These are phyloP conservation scores for Malus sylvestris DNA, from an alignment of 306 rosid genomes.

Conservation along the genomic window DNA sequence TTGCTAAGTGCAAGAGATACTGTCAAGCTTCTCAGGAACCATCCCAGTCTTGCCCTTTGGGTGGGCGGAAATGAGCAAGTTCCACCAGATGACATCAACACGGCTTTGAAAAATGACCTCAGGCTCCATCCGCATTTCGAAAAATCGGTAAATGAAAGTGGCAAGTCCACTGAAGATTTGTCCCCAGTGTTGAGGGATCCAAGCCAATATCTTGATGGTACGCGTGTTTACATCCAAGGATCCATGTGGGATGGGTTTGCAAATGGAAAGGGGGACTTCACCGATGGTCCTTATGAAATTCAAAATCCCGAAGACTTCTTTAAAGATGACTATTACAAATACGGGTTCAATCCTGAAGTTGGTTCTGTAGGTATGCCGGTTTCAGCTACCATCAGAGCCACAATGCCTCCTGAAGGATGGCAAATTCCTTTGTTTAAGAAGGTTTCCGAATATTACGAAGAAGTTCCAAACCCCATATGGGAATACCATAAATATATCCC, in stretches of 20 bases:
- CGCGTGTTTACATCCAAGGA: slow-evolving; percentile 75
- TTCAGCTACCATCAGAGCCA: slow-evolving; percentile 88
- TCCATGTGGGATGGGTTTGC: slow-evolving; percentile 98
- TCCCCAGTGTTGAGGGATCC: slow-evolving; percentile 37
- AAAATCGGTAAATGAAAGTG: slow-evolving; percentile 20
- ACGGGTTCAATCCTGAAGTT: slow-evolving; percentile 95
- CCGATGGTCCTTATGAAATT: slow-evolving; percentile 93
- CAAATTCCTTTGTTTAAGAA: slow-evolving; percentile 70
- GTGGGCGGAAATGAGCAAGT: slow-evolving; percentile 96
- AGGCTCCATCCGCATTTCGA: slow-evolving; percentile 69
- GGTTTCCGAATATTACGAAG: slow-evolving; percentile 59
- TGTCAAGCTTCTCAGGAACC: slow-evolving; percentile 86
- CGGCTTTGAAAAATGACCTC: slow-evolving; percentile 61
- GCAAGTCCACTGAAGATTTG: slow-evolving; percentile 19
- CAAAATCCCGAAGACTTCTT: slow-evolving; percentile 86
- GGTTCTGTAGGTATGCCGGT: slow-evolving; percentile 90
- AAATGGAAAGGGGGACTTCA: slow-evolving; percentile 71
- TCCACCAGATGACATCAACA: slow-evolving; percentile 77
- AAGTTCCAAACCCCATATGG: slow-evolving; percentile 93
- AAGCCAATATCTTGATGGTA: slow-evolving; percentile 86
- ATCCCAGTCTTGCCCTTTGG: slow-evolving; percentile 96
- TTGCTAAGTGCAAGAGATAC: slow-evolving; percentile 90
- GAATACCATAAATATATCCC: slow-evolving; percentile 89
- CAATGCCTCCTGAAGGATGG: slow-evolving; percentile 92
- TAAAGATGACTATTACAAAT: slow-evolving; percentile 44